phyloP scores from a whole-genome alignment of 2,329 filamentous ascomycete species.

The Penicillium sp. region DNA sequence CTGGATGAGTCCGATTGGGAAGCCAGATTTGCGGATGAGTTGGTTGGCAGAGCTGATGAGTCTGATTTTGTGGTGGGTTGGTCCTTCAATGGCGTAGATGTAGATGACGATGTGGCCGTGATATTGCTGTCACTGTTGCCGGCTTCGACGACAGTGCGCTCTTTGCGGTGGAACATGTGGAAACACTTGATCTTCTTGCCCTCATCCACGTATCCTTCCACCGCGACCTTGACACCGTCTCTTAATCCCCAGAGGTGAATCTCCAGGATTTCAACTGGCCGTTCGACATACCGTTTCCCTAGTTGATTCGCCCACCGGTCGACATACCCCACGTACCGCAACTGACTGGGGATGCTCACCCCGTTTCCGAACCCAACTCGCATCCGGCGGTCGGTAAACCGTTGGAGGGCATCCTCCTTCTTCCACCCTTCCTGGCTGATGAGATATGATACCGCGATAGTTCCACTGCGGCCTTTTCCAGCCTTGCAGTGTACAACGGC shows the following conservation, averaged over 20 bases:
- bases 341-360: conserved; percentile 89
- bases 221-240: conserved; percentile 81
- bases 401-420: conserved; percentile 63
- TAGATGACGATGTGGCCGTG: conserved; percentile 46
- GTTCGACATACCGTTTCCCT: conserved; percentile 79
- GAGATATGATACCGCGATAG: conserved; percentile 82
- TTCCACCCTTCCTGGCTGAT: conserved; percentile 82
- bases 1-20: conserved; percentile 23
- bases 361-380: conserved; percentile 83
- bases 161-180: conserved; percentile 74
- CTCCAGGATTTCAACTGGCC: conserved; percentile 81
- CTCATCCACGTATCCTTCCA: conserved; percentile 86
- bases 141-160: conserved; percentile 60
- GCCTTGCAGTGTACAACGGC: conserved; percentile 97
- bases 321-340: conserved; percentile 85
- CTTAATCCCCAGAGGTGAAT: conserved; percentile 87
- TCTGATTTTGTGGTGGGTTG: conserved; percentile 4
- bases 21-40: conserved; percentile 16
- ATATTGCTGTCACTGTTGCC: conserved; percentile 48
- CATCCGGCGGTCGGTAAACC: conserved; percentile 86
- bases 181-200: conserved; percentile 83
- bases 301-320: conserved; percentile 76
- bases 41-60: conserved; percentile 4
- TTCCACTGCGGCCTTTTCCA: conserved; percentile 91
- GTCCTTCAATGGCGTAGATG: conserved; percentile 34